Evolutionary conservation across 1,284 basidiomycete genomes (phyloP), one percentile per base, ranked within the genome.

Genomic region (Macrocybe sp.): DNA sequence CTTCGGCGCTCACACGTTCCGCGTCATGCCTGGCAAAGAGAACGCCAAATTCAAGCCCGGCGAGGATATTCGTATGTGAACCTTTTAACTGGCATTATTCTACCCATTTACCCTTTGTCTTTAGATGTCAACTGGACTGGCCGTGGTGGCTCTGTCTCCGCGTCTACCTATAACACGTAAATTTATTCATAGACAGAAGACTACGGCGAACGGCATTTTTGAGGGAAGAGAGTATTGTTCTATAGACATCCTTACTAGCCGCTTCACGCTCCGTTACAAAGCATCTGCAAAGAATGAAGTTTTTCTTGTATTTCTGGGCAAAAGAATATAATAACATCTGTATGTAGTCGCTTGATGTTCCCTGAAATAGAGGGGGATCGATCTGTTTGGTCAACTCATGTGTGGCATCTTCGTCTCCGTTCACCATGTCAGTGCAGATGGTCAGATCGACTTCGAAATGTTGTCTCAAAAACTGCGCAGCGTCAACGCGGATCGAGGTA

Each of bases 1-100:
- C 78, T 92, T 92, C 61, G 91, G 91, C 67, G 92, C 94, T 44
- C 94, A 97, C 76, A 96, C 93, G 48, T 97, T 96, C 90, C 79
- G 80, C 52, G 90, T 97, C 51, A 74, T 92, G 46, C 86, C 92
- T 46, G 91, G 93, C 51, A 88, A 89, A 72, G 92, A 92, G 74
- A 93, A 87, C 68, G 78, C 76, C 49, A 84, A 76, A 65, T 83
- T 96, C 71, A 80, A 83, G 73, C 65, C 80, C 51, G 88, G 84
- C 65, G 71, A 90, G 72, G 90, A 96, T 66, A 92, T 97, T 66
- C 94, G 90, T 89, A 68, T 63, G 88, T 61, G 39, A 2, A 32
- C 37, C 44, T 37, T 37, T 38, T 51, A 34, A 39, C 54, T 41
- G 33, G 45, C 52, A 36, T 39, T 33, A 35, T 32, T 4, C 6